Conservation (phyloP, 768 basidiomycete species). For the Leccinum disarticulatum region DNA sequence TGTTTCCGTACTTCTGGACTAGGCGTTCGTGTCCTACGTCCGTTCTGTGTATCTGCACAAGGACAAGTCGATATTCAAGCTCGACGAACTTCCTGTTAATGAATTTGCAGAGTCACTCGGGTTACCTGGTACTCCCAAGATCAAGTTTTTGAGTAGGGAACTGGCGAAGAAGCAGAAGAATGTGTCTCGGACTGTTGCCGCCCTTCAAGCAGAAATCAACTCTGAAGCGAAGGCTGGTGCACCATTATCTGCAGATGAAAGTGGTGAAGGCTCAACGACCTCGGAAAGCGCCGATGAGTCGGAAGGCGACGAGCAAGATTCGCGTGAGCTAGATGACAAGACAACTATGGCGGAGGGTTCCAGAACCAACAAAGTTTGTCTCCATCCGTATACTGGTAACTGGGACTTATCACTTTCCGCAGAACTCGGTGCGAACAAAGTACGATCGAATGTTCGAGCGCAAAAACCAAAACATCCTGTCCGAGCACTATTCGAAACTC, state of each 20-base stretch:
- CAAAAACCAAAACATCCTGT: conserved; percentile 91
- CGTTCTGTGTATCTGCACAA: conserved; percentile 92
- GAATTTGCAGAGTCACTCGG: conserved; percentile 88
- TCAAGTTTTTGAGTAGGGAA: conserved; percentile 78
- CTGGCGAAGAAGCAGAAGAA: conserved; percentile 79
- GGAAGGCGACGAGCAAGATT: conserved; percentile 15
- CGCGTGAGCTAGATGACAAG: conserved; percentile 1
- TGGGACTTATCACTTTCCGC: neutral
- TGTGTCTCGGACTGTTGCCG: conserved; percentile 47
- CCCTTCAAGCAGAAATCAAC: conserved; percentile 33
- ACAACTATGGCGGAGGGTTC: conserved; percentile 6
- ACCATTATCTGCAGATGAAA: conserved; percentile 22
- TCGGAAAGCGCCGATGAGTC: conserved; percentile 30
- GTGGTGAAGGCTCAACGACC: conserved; percentile 14
- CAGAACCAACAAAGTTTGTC: conserved; percentile 44
- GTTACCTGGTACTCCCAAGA: conserved; percentile 91
- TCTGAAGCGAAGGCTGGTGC: conserved; percentile 16
- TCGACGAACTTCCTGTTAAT: conserved; percentile 78
- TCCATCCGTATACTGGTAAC: neutral
- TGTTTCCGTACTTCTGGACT: neutral
- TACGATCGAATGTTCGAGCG: conserved; percentile 98
- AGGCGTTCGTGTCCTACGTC: conserved; percentile 97
- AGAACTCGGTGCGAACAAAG: conserved; percentile 73
- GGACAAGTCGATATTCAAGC: conserved; percentile 90
- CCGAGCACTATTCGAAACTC: conserved; percentile 86